Percentiles rank a stretch among this genome's conserved stretches.
Conservation (phyloP, 2,329 filamentous ascomycete genomes). For the Teratosphaeria nubilosa region DNA sequence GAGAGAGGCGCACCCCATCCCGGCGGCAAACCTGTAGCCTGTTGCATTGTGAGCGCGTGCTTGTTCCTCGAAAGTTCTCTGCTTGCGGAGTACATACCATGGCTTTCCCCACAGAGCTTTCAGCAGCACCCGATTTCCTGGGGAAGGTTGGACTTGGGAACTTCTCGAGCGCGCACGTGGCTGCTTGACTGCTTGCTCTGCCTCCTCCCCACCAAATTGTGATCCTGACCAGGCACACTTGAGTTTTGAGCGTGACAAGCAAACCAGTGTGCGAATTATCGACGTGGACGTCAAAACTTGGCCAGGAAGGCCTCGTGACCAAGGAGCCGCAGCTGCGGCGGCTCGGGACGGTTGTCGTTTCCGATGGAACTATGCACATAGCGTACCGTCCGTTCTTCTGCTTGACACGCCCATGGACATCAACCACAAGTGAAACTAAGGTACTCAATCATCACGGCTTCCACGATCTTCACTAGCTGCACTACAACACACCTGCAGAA, state of each 20-base stretch:
- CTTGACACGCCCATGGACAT: no score
- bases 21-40: constrained; percentile 24
- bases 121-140: background rate
- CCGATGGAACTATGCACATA: background rate
- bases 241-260: background rate
- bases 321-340: background rate
- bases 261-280: background rate
- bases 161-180: background rate
- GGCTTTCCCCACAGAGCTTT: background rate
- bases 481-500: background rate
- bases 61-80: background rate
- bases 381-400: no score
- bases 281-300: background rate
- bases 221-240: background rate
- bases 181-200: background rate
- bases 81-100: constrained; percentile 1
- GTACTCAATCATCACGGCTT: background rate
- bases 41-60: constrained; percentile 1
- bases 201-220: background rate
- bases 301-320: background rate
- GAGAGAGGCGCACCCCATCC: constrained; percentile 1
- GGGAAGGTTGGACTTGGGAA: background rate
- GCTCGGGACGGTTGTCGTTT: background rate
- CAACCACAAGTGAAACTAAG: background rate
- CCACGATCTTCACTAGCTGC: background rate